Conservation (phyloP, 208 protist species). For the Leishmania braziliensis region DNA sequence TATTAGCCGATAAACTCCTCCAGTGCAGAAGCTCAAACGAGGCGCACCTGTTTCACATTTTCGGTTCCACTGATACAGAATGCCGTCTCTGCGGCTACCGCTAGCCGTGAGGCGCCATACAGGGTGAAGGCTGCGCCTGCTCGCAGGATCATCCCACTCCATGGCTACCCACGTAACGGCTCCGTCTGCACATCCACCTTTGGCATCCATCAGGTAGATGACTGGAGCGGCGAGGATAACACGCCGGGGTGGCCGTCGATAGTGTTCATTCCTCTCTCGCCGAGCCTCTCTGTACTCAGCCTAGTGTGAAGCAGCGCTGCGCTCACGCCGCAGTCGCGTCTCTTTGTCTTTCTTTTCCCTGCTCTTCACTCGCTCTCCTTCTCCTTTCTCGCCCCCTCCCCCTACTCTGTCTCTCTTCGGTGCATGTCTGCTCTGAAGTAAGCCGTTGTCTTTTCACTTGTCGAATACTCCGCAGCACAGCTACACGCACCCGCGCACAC, state of each 20-base stretch:
- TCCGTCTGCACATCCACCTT: background rate
- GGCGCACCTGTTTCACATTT: background rate
- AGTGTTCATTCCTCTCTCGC: background rate
- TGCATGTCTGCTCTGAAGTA: no score
- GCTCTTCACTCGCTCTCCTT: background rate
- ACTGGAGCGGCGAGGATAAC: background rate
- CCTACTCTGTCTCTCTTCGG: no score
- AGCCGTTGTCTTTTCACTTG: no score
- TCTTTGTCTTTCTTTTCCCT: background rate
- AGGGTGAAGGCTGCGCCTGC: background rate
- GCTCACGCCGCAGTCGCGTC: background rate
- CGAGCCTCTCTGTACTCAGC: background rate
- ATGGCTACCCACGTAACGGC: constrained; percentile 1
- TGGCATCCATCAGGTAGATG: background rate
- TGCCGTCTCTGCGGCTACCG: no score
- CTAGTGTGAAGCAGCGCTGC: background rate
- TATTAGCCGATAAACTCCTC: background rate
- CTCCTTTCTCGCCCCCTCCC: background rate
- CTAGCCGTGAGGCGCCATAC: no score
- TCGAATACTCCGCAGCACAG: no score
- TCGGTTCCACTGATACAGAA: background rate
- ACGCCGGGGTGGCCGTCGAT: background rate
- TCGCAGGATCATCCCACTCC: background rate
- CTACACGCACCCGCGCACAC: no score
- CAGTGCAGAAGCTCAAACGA: background rate